Conservation (phyloP, 2,329 filamentous ascomycete genomes). For the Xylariaceae sp. region DNA sequence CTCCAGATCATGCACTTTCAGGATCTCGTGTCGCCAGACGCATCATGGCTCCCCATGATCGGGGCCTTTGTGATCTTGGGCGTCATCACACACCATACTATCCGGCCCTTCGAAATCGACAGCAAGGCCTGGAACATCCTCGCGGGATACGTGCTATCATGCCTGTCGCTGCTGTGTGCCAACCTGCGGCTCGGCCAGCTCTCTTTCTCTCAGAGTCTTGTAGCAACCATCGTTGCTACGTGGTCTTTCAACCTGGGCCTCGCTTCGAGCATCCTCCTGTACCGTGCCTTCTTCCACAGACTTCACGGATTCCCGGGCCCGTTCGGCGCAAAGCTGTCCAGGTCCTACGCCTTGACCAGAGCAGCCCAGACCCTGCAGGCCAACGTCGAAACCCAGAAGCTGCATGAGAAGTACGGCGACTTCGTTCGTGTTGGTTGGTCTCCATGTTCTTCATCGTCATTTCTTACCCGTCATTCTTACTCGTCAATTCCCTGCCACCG, state of each 20-base stretch:
- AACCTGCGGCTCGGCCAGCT: neutral
- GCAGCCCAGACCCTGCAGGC: neutral
- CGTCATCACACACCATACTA: neutral
- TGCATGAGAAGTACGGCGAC: slow-evolving; percentile 1
- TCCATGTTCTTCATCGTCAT: no score
- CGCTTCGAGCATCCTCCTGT: neutral
- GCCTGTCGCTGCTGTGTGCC: no score
- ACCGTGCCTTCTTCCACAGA: neutral
- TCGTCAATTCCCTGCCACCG: no score
- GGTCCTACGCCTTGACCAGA: neutral
- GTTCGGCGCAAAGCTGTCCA: neutral
- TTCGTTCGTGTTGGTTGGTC: slow-evolving; percentile 1
- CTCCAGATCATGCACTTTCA: no score
- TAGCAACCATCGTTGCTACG: neutral
- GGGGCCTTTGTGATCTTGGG: neutral
- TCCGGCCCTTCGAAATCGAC: neutral
- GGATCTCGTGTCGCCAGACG: no score
- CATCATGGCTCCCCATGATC: no score
- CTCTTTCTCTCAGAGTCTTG: neutral
- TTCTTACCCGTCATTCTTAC: no score
- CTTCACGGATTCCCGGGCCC: neutral
- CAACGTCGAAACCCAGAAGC: neutral
- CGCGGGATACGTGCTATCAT: neutral
- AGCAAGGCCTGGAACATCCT: neutral
- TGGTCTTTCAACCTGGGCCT: neutral